Percentiles rank a stretch among this genome's conserved stretches.
Evolutionary conservation across 805 yeast genomes (phyloP).

Genomic region (Pachysolen tannophilus): DNA sequence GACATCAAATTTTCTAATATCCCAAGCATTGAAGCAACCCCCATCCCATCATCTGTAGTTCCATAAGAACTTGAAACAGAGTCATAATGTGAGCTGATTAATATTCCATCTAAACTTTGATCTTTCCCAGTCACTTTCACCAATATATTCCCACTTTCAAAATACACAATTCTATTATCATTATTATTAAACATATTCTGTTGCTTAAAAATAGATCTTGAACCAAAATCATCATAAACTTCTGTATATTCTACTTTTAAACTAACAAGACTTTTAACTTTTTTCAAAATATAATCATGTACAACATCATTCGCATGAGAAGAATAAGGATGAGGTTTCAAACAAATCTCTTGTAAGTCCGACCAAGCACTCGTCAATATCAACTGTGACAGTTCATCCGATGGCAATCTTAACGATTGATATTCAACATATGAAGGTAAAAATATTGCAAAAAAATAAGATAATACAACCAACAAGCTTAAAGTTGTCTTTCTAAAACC

Average conservation of each 20-base stretch:
- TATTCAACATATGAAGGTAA: conserved; percentile 26
- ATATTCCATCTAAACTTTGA: conserved; percentile 50
- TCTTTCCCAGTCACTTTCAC: conserved; percentile 66
- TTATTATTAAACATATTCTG: conserved; percentile 38
- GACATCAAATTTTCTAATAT: conserved; percentile 42
- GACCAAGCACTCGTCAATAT: conserved; percentile 48
- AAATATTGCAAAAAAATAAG: conserved; percentile 34
- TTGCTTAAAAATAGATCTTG: conserved; percentile 40
- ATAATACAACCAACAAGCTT: conserved; percentile 43
- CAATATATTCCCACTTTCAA: conserved; percentile 74
- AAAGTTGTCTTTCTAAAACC: conserved; percentile 71
- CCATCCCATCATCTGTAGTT: conserved; percentile 89
- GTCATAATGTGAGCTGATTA: conserved; percentile 83
- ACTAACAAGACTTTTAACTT: conserved; percentile 29
- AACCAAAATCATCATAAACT: conserved; percentile 31
- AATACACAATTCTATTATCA: conserved; percentile 51
- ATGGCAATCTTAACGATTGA: conserved; percentile 35
- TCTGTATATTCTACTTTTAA: conserved; percentile 23
- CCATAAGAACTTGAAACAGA: conserved; percentile 84
- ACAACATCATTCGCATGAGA: conserved; percentile 72
- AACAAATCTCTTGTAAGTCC: conserved; percentile 63
- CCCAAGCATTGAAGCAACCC: conserved; percentile 74
- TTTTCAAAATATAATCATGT: conserved; percentile 51
- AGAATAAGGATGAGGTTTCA: conserved; percentile 67
- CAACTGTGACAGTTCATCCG: conserved; percentile 29